Base-by-base conservation (phyloP, 495 filamentous ascomycete genomes). In the Penicillium herquei region DNA sequence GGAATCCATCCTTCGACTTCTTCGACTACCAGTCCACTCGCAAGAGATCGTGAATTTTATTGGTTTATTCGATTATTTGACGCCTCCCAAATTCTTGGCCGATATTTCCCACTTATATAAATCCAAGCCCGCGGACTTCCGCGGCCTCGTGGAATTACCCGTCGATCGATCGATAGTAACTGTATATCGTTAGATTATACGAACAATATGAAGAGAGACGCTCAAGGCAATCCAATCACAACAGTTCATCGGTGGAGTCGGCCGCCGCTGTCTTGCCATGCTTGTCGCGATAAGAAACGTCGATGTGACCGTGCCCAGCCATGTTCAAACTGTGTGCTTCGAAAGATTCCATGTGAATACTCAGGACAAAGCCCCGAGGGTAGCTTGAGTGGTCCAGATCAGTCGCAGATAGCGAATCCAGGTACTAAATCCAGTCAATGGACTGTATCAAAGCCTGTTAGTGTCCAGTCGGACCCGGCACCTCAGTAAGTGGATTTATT, bases 301-400 rank as follows among this genome's bases (percentile, higher is more conserved):
- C 63, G 67, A 7, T 71, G 69, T 46, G 65, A 70, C 45, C 61
- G 65, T 11, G 35, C 26, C 10, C 61, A 65, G 47, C 69, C 69
- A 21, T 71, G 69, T 42, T 66, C 62, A 12, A 71, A 66, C 32
- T 71, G 66, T 18, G 47, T 41, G 16, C 59, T 64, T 32, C 40
- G 66, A 45, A 55, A 57, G 5, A 61, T 63, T 11, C 8, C 46
- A 8, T 70, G 65, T 33, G 52, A 58, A 49, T 68, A 64, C 30
- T 26, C 53, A 3, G 48, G 57, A 11, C 49, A 52, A 21, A 46
- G 50, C 14, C 14, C 51, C 4, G 49, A 56, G n/a, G 8, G 21
- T 34, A 34, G 21, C 2, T 9, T 30, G 13, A 32, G 16, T 40
- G 17, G 21, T 8, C 30, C n/a, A 30, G 45, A 37, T 1, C 12